Base-by-base conservation (phyloP, 1,284 basidiomycete genomes). In the Coriolopsis trogii region DNA sequence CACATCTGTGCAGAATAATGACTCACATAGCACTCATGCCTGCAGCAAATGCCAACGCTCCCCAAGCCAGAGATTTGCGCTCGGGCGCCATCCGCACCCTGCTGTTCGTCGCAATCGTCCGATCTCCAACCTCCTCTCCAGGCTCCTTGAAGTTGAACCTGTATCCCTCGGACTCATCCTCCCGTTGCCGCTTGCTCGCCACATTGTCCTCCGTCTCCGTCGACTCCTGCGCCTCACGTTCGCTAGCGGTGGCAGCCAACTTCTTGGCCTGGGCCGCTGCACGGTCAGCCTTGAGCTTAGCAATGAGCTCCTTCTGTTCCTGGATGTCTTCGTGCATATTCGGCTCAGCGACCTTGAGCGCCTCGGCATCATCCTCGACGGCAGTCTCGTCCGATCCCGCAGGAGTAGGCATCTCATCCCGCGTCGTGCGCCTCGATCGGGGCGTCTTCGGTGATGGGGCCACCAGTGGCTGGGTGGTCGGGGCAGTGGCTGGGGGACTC, bases 31-130 rank as follows among this genome's bases (percentile, higher is more conserved):
- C 87, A 53, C 85, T 76, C 67, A 85, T 71, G 24, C 87, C 88
- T 44, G 88, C 75, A 30, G 85, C 86, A 65, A 91, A 91, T 24
- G 84, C 84, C 36, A 86, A 78, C 9, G 84, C 73, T 31, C 89
- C 89, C 89, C 89, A 91, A 0, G 83, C 85, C 53, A 83, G 73
- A 15, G 84, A 83, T 66, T 85, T 88, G 61, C 81, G 78, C 66
- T 80, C 75, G 2, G 89, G 84, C 10, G 65, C 62, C 55, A 80
- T 72, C 43, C 77, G 68, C 41, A 88, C 73, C 37, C 87, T 77
- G 41, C 74, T 76, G 63, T 90, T 90, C 18, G 83, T 82, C 9
- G 77, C 84, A 58, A 90, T 81, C 25, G 70, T 72, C 41, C 89
- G 78, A 55, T 82, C 78, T 42, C 76, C 77, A 1, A 69, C 62